A percentile compares a stretch with the other conserved stretches of the same genome.
Conservation (phyloP, 2,329 filamentous ascomycete species). For the Coccinonectria pachysandricola region DNA sequence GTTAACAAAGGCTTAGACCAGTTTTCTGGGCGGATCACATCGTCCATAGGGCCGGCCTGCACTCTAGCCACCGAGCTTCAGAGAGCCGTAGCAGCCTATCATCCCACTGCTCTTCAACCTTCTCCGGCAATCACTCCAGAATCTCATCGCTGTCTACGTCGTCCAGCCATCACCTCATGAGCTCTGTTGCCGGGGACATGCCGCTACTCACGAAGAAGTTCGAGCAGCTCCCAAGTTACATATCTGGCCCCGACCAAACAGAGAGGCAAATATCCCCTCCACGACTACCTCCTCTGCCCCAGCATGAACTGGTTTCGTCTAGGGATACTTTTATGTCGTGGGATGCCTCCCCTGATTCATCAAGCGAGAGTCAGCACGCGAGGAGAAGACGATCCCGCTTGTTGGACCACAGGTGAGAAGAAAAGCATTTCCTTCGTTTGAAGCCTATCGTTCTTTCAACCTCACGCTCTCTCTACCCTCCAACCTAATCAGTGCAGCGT, state of each 20-base stretch:
- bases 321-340: slow-evolving; percentile 2
- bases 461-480: too few relatives aligned
- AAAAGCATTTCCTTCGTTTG: slow-evolving; percentile 1
- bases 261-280: slow-evolving; percentile 4
- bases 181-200: slow-evolving; percentile 26
- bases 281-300: slow-evolving; percentile 6
- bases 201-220: slow-evolving; percentile 27
- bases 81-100: slow-evolving; percentile 44
- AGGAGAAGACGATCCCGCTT: slow-evolving; percentile 13
- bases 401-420: slow-evolving; percentile 16
- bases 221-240: slow-evolving; percentile 16
- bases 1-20: slow-evolving; percentile 11
- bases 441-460: not conserved
- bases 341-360: slow-evolving; percentile 8
- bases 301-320: slow-evolving; percentile 1
- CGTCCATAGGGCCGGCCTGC: slow-evolving; percentile 1
- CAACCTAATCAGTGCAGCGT: too few relatives aligned
- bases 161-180: slow-evolving; percentile 28
- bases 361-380: slow-evolving; percentile 8
- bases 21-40: slow-evolving; percentile 15
- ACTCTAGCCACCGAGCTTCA: slow-evolving; percentile 25
- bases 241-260: slow-evolving; percentile 6
- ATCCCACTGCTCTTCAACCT: slow-evolving; percentile 36
- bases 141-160: slow-evolving; percentile 44
- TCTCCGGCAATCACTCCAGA: slow-evolving; percentile 38